Base-by-base conservation (phyloP, 1,284 basidiomycete genomes). In the Phlebopus sp. region DNA sequence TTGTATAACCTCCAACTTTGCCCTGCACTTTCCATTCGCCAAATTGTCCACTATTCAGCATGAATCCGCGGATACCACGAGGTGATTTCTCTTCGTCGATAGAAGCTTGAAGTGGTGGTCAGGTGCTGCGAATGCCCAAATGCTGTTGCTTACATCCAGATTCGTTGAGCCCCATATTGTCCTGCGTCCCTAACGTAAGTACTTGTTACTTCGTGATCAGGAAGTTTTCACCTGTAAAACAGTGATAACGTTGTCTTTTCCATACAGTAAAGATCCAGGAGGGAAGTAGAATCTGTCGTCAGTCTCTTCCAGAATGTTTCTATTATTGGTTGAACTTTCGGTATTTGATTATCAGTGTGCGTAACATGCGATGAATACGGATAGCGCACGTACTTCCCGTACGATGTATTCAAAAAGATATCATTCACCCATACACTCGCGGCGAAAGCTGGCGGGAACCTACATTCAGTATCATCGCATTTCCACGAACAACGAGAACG, bases 341-440 rank as follows among this genome's bases (percentile, higher is more conserved):
- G 14, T 43, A 15, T 15, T 29, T n/a, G 10, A 15, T 46, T 27
- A 13, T 52, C 35, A 50, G n/a, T 36, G n/a, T n/a, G 43, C 14
- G 23, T 43, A 31, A n/a, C 39, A 46, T 29, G 48, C 31, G 35
- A 6, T 3, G 35, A 32, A 14, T 14, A 29, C 7, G 4, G 45
- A 3, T 27, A 8, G 4, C 42, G 69, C 77, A 56, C 21, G 4
- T 57, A 82, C 83, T 86, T 86, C 64, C 84, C 84, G 46, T 79
- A 86, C 0, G 85, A 80, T 0, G 85, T 87, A 4, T 75, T 74
- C 38, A 92, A 63, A 69, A 90, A 90, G 3, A 77, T 70, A 50
- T 81, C 69, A 54, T 92, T 92, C n/a, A 90, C 64, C 83, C 85
- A 92, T 6, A 90, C 81, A 42, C 82, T 86, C 1, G 84, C 86